Evolutionary conservation across 768 basidiomycete species (phyloP), one percentile per base, ranked within the genome.

Genomic region (Amanita jacksonii): DNA sequence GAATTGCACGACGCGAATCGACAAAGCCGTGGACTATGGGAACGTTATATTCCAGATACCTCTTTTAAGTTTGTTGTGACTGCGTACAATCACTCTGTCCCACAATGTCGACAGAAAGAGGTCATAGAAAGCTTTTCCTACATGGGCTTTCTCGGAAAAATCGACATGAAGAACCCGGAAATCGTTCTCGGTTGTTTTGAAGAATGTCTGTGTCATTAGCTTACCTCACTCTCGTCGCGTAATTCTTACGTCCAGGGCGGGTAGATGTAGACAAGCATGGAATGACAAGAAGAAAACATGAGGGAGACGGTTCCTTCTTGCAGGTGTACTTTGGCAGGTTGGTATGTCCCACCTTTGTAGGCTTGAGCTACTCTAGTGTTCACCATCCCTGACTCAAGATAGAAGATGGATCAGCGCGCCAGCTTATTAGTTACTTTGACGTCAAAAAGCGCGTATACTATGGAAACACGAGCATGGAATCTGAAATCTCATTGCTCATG

Each of bases 401-500:
- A 74, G 85, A 66, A 48, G 73, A 81, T 54, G 82, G 83, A 10
- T 68, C 72, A 20, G 85, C 87, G 0, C 77, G 94, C 4, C 56
- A 66, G 2, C 67, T 93, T 25, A 70, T 90, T 38, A 61, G 65
- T 38, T 73, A 65, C 42, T 94, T 89, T 48, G 82, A 88, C 48
- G 84, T 99, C 38, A 98, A 96, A 61, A 88, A 89, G 52, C 74
- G 96, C 7, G 66, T 67, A 10, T 98, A 86, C 56, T 97, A 79
- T 59, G 96, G 96, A 3, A 99, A 93, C 52, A 99, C 96, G 0
- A 88, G 87, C 54, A 99, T 99, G 96, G 93, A 96, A 52, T 79
- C 94, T 0, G 92, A 97, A 59, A 82, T 97, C 38, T 93, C 91
- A 1, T 66, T 99, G 35, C 62, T 98, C 20, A 98, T 98, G 93